These are phyloP conservation scores for Cladorrhinum sp. DNA, from an alignment of 2,329 filamentous ascomycete species.

Conservation along the genomic window DNA sequence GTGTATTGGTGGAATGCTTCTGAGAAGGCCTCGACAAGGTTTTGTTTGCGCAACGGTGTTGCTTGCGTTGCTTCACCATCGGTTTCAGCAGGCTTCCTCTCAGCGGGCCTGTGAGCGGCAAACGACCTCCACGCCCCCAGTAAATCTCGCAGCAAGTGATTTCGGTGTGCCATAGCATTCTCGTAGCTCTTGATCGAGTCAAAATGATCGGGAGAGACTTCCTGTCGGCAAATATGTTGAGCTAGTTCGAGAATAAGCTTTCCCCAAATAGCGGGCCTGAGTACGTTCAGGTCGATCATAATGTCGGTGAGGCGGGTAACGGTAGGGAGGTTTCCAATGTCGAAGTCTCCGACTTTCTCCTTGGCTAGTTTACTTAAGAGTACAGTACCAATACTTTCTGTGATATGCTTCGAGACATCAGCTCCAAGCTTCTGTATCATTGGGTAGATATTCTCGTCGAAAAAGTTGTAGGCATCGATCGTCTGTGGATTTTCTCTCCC, in stretches of 20 bases:
- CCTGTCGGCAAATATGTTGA: conserved; percentile 31
- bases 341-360: conserved; percentile 34
- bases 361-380: conserved; percentile 33
- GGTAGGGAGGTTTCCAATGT: conserved; percentile 33
- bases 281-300: conserved; percentile 34
- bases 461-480: conserved; percentile 32
- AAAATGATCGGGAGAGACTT: conserved; percentile 27
- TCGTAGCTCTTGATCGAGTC: conserved; percentile 30
- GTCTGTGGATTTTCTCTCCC: conserved; percentile 19
- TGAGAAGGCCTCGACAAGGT: conserved; percentile 30
- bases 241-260: conserved; percentile 35
- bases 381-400: conserved; percentile 25
- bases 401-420: conserved; percentile 33
- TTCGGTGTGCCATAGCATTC: conserved; percentile 30
- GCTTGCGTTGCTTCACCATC: background rate
- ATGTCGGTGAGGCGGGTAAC: conserved; percentile 39
- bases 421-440: conserved; percentile 25
- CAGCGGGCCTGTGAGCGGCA: conserved; percentile 30
- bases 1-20: conserved; percentile 36
- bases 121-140: conserved; percentile 42
- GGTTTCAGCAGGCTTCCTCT: background rate
- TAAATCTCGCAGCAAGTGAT: conserved; percentile 38
- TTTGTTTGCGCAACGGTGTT: background rate
- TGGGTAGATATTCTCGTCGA: conserved; percentile 34
- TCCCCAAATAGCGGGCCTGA: conserved; percentile 35